These are phyloP conservation scores for Acmispon strigosus DNA, from an alignment of 306 rosid genomes.

Conservation along the genomic window DNA sequence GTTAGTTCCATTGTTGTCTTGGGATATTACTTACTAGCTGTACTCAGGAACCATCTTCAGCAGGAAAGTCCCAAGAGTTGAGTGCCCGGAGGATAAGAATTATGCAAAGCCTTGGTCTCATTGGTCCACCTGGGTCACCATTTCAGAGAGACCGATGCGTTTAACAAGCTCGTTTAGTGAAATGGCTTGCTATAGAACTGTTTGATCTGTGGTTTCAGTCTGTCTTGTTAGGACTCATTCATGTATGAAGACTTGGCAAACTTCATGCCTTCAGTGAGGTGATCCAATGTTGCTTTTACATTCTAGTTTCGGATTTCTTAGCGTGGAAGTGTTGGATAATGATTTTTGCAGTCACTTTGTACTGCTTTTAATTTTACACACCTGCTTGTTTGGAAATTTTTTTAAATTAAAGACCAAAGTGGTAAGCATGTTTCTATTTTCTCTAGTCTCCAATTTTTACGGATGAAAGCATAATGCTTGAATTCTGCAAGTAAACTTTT, in stretches of 20 bases:
- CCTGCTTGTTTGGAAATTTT: background rate
- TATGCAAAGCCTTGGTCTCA: constrained; percentile 63
- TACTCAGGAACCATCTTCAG: constrained; percentile 28
- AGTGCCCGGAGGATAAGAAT: constrained; percentile 54
- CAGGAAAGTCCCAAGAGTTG: constrained; percentile 36
- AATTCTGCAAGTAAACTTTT: background rate
- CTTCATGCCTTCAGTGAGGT: background rate
- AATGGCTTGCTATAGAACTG: background rate
- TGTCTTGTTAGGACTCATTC: background rate
- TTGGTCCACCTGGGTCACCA: constrained; percentile 60
- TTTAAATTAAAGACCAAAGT: background rate
- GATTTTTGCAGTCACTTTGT: background rate
- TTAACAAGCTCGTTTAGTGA: background rate
- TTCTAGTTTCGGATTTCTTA: background rate
- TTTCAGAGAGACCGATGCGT: constrained; percentile 24
- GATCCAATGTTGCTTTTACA: background rate
- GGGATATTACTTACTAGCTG: background rate
- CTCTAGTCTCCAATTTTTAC: background rate
- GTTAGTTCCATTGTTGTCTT: background rate
- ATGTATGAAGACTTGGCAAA: background rate
- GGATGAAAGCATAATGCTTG: background rate
- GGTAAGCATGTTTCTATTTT: too few species aligned
- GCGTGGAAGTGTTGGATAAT: background rate
- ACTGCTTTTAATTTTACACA: background rate
- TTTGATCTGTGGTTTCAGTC: background rate